These are phyloP conservation scores for Cicer yamashitae DNA, from an alignment of 306 rosid genomes.

Conservation along the genomic window DNA sequence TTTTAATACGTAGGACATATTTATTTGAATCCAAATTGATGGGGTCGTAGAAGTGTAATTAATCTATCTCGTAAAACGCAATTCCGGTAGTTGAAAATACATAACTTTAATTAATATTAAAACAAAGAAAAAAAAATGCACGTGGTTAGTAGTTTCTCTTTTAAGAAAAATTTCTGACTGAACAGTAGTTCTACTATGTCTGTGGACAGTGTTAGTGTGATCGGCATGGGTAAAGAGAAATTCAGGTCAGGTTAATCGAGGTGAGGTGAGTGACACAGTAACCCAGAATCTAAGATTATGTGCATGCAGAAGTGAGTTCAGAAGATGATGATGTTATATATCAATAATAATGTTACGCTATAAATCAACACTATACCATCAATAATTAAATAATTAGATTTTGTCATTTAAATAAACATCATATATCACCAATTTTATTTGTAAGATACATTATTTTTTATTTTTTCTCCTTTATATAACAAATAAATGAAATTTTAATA, in stretches of 20 bases:
- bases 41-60: too few relatives aligned
- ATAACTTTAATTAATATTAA: too few relatives aligned
- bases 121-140: background rate
- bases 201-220: conserved; percentile 23
- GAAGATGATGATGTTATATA: background rate
- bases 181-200: conserved; percentile 37
- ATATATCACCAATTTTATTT: too few relatives aligned
- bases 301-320: background rate
- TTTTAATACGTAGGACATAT: too few relatives aligned
- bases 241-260: conserved; percentile 19
- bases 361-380: background rate
- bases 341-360: background rate
- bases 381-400: background rate
- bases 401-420: too few relatives aligned
- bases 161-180: conserved; percentile 2
- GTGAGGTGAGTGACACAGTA: conserved; percentile 40
- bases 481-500: too few relatives aligned
- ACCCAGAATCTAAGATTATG: conserved; percentile 31
- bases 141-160: conserved; percentile 38
- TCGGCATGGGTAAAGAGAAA: conserved; percentile 44
- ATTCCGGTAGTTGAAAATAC: too few relatives aligned
- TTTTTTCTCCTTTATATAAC: too few relatives aligned
- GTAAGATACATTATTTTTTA: too few relatives aligned
- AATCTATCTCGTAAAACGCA: too few relatives aligned
- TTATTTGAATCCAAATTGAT: too few relatives aligned